phyloP scores from a whole-genome alignment of 345 rosid genomes.

The Eucalyptus pauciflora region DNA sequence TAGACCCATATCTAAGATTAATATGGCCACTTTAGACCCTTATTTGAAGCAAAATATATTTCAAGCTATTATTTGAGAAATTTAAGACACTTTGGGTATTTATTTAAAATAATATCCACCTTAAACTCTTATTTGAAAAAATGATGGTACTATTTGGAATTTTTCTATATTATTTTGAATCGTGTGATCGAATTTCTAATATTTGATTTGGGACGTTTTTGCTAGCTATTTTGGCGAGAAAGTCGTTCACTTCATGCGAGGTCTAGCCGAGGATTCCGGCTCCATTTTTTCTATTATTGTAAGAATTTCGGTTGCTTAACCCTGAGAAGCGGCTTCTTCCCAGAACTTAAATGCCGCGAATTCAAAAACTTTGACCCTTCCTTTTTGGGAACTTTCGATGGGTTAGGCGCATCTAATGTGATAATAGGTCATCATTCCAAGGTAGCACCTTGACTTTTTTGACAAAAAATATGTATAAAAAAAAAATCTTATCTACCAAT shows the following conservation, averaged over 20 bases:
- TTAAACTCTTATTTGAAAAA: fast-evolving
- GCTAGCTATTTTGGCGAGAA: background rate
- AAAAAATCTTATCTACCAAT: no score
- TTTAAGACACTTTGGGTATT: no score
- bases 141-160: no score
- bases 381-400: background rate
- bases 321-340: background rate
- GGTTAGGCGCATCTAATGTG: background rate
- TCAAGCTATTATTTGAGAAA: no score
- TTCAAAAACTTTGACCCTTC: background rate
- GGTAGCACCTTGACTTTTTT: background rate
- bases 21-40: no score
- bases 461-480: no score
- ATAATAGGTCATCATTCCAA: background rate
- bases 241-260: background rate
- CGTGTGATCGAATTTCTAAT: background rate
- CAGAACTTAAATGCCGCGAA: background rate
- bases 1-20: no score
- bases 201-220: background rate
- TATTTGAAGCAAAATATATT: no score
- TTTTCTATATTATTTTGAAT: no score
- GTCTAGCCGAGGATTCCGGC: background rate
- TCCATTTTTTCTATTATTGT: background rate
- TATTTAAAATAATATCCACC: no score
- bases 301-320: background rate